Evolutionary conservation across 208 protist genomes (phyloP).

Genomic region (Acanthamoeba castellanii): DNA sequence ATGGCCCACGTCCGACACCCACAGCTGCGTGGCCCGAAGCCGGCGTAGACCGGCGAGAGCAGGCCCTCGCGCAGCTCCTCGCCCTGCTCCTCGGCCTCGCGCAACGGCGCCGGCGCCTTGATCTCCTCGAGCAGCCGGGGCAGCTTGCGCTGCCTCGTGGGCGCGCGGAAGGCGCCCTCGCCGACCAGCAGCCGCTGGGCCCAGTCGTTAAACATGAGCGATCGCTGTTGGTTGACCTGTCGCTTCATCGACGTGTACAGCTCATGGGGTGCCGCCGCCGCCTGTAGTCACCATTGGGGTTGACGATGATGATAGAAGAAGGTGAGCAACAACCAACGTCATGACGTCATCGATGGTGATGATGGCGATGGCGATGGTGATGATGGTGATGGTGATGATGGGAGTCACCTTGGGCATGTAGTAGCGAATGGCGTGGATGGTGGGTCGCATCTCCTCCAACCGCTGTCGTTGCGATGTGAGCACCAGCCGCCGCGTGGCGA

Average conservation of each 20-base stretch:
- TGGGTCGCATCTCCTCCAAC: neutral
- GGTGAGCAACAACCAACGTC: no score
- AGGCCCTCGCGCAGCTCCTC: conserved; percentile 41
- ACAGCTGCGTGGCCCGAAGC: conserved; percentile 74
- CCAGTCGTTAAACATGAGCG: conserved; percentile 31
- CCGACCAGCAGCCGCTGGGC: neutral
- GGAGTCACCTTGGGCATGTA: conserved; percentile 4
- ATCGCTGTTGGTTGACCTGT: conserved; percentile 39
- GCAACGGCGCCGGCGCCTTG: conserved; percentile 3
- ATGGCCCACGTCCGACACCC: conserved; percentile 76
- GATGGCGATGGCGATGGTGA: no score
- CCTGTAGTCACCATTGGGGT: neutral
- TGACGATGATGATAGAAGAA: neutral
- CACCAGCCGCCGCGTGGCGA: neutral
- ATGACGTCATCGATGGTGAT: no score
- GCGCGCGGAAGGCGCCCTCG: neutral
- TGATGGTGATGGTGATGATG: no score
- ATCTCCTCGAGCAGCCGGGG: conserved; percentile 7
- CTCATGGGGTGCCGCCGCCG: conserved; percentile 1
- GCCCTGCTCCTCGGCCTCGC: neutral
- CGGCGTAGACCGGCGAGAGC: neutral
- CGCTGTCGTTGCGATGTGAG: neutral
- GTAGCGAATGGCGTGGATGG: neutral
- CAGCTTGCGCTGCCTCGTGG: neutral
- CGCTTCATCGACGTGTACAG: conserved; percentile 5